These are phyloP conservation scores for Clavaria fumosa DNA, from an alignment of 768 basidiomycete genomes.

Conservation along the genomic window DNA sequence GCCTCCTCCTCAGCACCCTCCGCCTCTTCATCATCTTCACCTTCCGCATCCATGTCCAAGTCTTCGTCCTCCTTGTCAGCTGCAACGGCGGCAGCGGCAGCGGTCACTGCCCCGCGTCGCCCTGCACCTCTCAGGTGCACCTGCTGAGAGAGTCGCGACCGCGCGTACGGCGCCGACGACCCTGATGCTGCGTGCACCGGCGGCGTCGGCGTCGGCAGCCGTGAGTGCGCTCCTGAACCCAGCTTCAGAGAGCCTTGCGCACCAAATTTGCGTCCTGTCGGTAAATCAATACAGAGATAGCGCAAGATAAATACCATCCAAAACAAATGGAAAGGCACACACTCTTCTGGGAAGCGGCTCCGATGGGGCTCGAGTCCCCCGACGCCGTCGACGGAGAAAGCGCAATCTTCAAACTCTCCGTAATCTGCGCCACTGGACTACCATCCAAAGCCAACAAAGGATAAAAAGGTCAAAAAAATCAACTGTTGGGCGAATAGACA, in stretches of 20 bases:
- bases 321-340: constrained; percentile 9
- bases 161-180: constrained; percentile 10
- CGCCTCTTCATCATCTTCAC: constrained; percentile 12
- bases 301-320: no score
- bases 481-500: no score
- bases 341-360: constrained; percentile 7
- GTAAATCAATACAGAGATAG: no score
- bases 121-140: no score
- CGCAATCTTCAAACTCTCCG: constrained; percentile 21
- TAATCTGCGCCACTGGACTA: constrained; percentile 19
- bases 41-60: constrained; percentile 10
- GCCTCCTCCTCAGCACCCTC: constrained; percentile 16
- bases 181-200: constrained; percentile 3
- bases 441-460: no score
- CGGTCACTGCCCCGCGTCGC: no score
- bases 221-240: no score
- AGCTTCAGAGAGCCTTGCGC: no score
- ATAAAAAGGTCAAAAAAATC: no score
- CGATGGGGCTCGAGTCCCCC: constrained; percentile 6
- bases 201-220: no score
- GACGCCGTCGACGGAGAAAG: constrained; percentile 7
- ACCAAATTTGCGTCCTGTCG: no score
- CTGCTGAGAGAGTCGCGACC: constrained; percentile 18
- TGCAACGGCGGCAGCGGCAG: no score
- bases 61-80: constrained; percentile 14